A percentile compares a stretch with the other conserved stretches of the same genome.
Conservation (phyloP, 495 filamentous ascomycete genomes). For the Aspergillus kassunensis region DNA sequence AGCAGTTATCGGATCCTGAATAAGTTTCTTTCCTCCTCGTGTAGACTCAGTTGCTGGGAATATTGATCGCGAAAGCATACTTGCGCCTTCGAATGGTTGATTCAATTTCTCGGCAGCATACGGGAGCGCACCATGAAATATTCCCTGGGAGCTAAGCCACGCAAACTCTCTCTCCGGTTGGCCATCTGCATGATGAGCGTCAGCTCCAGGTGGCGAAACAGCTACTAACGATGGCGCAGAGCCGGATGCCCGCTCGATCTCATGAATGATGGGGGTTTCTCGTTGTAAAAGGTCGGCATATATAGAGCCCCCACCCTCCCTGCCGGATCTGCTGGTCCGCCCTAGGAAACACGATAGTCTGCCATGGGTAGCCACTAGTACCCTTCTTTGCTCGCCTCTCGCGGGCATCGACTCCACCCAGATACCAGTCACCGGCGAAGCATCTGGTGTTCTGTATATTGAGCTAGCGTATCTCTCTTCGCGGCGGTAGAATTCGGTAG, state of each 20-base stretch:
- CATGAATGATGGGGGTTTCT: slow-evolving; percentile 71
- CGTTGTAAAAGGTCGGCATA: slow-evolving; percentile 84
- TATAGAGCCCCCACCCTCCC: slow-evolving; percentile 76
- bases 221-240: slow-evolving; percentile 59
- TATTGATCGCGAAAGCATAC: slow-evolving; percentile 66
- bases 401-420: slow-evolving; percentile 70
- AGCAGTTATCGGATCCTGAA: slow-evolving; percentile 68
- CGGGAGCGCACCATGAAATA: slow-evolving; percentile 76
- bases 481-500: slow-evolving; percentile 87
- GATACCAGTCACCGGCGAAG: slow-evolving; percentile 70
- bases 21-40: slow-evolving; percentile 57
- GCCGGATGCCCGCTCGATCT: slow-evolving; percentile 53
- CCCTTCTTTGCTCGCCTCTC: slow-evolving; percentile 63
- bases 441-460: slow-evolving; percentile 75
- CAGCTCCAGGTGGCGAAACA: slow-evolving; percentile 68
- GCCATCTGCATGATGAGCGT: slow-evolving; percentile 41
- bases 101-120: slow-evolving; percentile 42
- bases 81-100: slow-evolving; percentile 65
- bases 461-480: slow-evolving; percentile 87
- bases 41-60: slow-evolving; percentile 64
- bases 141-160: slow-evolving; percentile 83
- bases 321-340: slow-evolving; percentile 63
- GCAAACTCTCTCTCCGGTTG: slow-evolving; percentile 71
- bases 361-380: slow-evolving; percentile 72
- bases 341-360: slow-evolving; percentile 76